These are phyloP conservation scores for Bretschneidera sinensis DNA, from an alignment of 345 rosid species.

Conservation along the genomic window DNA sequence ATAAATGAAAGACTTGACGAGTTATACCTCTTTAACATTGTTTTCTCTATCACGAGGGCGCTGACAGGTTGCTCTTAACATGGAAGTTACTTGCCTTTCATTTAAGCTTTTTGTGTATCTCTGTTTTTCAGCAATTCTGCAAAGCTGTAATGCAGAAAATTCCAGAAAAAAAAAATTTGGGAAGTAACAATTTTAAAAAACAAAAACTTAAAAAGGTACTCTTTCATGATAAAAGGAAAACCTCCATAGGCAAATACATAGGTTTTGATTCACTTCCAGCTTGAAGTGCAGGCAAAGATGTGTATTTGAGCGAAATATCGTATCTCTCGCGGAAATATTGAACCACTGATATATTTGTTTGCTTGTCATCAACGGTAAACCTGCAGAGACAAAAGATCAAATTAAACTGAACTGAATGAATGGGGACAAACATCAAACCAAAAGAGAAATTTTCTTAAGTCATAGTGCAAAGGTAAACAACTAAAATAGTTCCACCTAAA, in stretches of 20 bases:
- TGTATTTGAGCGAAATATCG: slow-evolving; percentile 21
- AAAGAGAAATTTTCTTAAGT: background rate
- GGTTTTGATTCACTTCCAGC: slow-evolving; percentile 62
- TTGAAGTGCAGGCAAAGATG: slow-evolving; percentile 53
- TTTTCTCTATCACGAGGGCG: slow-evolving; percentile 46
- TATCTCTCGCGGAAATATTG: slow-evolving; percentile 54
- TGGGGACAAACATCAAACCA: background rate
- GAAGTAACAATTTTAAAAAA: no score
- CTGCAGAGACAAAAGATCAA: slow-evolving; percentile 24
- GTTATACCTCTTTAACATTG: slow-evolving; percentile 18
- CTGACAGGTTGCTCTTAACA: slow-evolving; percentile 69
- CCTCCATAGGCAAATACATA: slow-evolving; percentile 75
- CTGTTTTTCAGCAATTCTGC: slow-evolving; percentile 51
- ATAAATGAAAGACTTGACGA: background rate
- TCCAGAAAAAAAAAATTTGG: background rate
- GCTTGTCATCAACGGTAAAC: slow-evolving; percentile 43
- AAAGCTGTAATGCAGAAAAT: slow-evolving; percentile 36
- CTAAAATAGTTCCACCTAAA: no score
- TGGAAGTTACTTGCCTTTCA: slow-evolving; percentile 49
- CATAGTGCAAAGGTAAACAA: no score
- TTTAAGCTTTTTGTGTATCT: slow-evolving; percentile 54
- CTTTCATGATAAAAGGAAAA: slow-evolving; percentile 8
- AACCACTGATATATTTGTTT: slow-evolving; percentile 27
- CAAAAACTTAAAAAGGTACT: no score
- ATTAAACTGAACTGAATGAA: no score